Percentiles rank a stretch among this genome's conserved stretches.
Evolutionary conservation across 2,329 filamentous ascomycete genomes (phyloP).

Genomic region (Camillea tinctor): DNA sequence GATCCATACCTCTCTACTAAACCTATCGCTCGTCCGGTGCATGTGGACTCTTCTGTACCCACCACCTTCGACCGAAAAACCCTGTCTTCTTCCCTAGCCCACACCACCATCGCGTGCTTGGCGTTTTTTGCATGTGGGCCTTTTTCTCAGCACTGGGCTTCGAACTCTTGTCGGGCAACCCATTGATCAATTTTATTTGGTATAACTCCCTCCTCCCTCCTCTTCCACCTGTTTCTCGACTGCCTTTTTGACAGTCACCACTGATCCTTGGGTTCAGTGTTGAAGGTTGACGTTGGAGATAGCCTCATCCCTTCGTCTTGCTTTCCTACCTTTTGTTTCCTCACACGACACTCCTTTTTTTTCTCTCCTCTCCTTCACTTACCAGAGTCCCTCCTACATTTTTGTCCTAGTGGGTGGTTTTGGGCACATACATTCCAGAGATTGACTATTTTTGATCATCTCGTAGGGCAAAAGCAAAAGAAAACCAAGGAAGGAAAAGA

Average conservation of each 20-base stretch:
- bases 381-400: neutral
- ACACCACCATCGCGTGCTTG: neutral
- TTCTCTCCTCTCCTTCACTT: neutral
- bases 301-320: neutral
- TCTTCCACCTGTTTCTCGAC: slow-evolving; percentile 6
- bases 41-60: neutral
- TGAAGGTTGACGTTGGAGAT: slow-evolving; percentile 1
- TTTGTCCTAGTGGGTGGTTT: neutral
- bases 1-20: neutral
- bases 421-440: neutral
- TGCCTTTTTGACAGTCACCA: slow-evolving; percentile 1
- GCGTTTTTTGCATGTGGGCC: neutral
- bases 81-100: neutral
- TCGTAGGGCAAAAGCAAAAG: neutral
- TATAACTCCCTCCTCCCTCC: slow-evolving; percentile 18
- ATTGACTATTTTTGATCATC: neutral
- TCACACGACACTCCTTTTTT: neutral
- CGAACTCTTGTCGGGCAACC: slow-evolving; percentile 1
- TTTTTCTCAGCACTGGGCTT: neutral
- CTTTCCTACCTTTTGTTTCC: neutral
- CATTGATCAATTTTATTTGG: slow-evolving; percentile 13
- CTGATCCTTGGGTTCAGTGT: neutral
- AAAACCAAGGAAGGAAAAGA: neutral
- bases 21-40: neutral
- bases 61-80: neutral